Conservation (phyloP, 164 flowering plant genomes). For the Dillenia suffruticosa region DNA sequence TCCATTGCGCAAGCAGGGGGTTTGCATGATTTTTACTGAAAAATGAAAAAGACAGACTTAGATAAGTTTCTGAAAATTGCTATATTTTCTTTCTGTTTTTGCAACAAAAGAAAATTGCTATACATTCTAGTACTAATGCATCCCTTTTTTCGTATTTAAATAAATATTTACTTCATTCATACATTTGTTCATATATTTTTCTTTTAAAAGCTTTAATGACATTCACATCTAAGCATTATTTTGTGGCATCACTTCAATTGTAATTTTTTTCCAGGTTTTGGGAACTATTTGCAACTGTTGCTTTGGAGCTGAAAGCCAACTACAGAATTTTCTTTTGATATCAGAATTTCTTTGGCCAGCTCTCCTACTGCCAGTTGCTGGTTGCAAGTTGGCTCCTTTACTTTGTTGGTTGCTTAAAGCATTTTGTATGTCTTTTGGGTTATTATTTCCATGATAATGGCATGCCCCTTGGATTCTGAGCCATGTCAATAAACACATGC, state of each 20-base stretch:
- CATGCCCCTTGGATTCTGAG: too few species aligned
- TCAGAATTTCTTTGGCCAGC: constrained; percentile 99
- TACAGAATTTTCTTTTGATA: constrained; percentile 71
- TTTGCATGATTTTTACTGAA: constrained; percentile 21
- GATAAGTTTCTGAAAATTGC: too few species aligned
- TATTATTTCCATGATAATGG: too few species aligned
- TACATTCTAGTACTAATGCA: too few species aligned
- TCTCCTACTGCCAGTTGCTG: constrained; percentile 90
- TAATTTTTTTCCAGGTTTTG: constrained; percentile 44
- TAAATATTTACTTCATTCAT: too few species aligned
- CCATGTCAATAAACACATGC: too few species aligned
- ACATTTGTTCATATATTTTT: too few species aligned
- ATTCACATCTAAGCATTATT: neutral
- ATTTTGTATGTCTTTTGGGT: too few species aligned
- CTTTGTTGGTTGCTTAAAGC: neutral
- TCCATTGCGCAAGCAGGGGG: constrained; percentile 80
- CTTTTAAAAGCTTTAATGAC: constrained; percentile 1
- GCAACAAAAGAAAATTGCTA: too few species aligned
- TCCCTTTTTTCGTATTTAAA: too few species aligned
- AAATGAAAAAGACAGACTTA: too few species aligned
- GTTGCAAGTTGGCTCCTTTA: constrained; percentile 52
- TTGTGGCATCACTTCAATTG: neutral
- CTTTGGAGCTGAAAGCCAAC: constrained; percentile 86
- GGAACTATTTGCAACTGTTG: constrained; percentile 95
- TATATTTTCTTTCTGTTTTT: too few species aligned